Conservation (phyloP, 306 rosid genomes). For the Elaeagnus macrophylla region DNA sequence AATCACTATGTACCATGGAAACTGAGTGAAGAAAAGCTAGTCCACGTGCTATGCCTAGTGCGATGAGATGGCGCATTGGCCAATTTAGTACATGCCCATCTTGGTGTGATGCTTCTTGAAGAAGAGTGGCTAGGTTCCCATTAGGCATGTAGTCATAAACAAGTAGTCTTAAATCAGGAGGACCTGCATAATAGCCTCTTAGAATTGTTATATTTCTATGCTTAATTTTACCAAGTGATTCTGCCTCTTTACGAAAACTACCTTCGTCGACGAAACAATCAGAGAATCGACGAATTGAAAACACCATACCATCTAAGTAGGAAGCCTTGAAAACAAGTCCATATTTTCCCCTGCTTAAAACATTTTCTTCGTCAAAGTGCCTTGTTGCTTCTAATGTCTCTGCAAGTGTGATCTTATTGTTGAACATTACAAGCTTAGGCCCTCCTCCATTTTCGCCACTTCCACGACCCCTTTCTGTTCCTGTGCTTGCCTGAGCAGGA, state of each 20-base stretch:
- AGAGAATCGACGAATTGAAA: slow-evolving; percentile 62
- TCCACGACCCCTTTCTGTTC: slow-evolving; percentile 44
- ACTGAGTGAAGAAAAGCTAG: slow-evolving; percentile 61
- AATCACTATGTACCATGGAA: slow-evolving; percentile 55
- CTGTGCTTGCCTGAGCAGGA: slow-evolving; percentile 47
- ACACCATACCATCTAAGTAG: slow-evolving; percentile 64
- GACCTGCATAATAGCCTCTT: slow-evolving; percentile 73
- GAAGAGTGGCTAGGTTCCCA: slow-evolving; percentile 66
- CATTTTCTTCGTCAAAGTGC: slow-evolving; percentile 77
- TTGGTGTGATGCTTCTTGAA: slow-evolving; percentile 82
- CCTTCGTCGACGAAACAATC: slow-evolving; percentile 40
- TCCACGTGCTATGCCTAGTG: slow-evolving; percentile 72
- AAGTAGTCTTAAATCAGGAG: slow-evolving; percentile 58
- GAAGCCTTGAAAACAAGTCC: slow-evolving; percentile 74
- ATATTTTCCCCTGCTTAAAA: slow-evolving; percentile 61
- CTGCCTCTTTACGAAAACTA: slow-evolving; percentile 64
- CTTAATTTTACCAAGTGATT: slow-evolving; percentile 58
- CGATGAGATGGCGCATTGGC: slow-evolving; percentile 94
- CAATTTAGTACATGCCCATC: slow-evolving; percentile 84
- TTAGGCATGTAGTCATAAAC: slow-evolving; percentile 89
- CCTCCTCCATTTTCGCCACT: slow-evolving; percentile 82
- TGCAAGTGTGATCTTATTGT: slow-evolving; percentile 53
- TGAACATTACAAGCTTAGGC: slow-evolving; percentile 70
- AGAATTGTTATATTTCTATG: slow-evolving; percentile 63
- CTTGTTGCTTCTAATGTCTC: slow-evolving; percentile 84